A percentile compares a stretch with the other conserved stretches of the same genome.
These are phyloP conservation scores for Globisporangium iwayamae DNA, from an alignment of 352 stramenopile genomes.

Conservation along the genomic window DNA sequence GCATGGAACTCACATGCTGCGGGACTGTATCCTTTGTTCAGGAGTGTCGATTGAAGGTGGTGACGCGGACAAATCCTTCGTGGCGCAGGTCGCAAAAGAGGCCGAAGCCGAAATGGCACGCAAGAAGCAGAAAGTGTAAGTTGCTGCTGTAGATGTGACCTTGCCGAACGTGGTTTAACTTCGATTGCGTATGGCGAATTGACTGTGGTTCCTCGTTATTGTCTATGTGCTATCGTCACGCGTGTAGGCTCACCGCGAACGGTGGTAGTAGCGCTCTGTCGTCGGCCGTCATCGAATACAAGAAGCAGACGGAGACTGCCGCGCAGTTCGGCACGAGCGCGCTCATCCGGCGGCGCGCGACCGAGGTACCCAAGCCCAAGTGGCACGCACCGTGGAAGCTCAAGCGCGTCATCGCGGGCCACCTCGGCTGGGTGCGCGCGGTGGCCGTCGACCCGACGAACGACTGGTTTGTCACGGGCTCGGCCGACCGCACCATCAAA, in stretches of 20 bases:
- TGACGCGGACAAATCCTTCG: slow-evolving; percentile 27
- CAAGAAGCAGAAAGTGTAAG: slow-evolving; percentile 54
- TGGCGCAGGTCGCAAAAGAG: slow-evolving; percentile 59
- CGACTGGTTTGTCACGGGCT: slow-evolving; percentile 97
- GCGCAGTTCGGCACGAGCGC: slow-evolving; percentile 54
- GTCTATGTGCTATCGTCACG: not conserved
- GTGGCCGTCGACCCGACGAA: slow-evolving; percentile 98
- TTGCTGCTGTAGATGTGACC: not conserved
- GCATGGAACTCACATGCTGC: not conserved
- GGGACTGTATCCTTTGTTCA: not conserved
- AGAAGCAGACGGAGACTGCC: slow-evolving; percentile 43
- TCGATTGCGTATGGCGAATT: not conserved
- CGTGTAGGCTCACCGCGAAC: slow-evolving; percentile 22
- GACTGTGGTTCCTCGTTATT: not conserved
- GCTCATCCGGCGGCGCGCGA: slow-evolving; percentile 74
- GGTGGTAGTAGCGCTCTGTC: slow-evolving; percentile 18
- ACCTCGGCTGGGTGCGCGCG: slow-evolving; percentile 96
- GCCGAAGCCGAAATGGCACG: slow-evolving; percentile 32
- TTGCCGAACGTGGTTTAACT: not conserved
- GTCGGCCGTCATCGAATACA: slow-evolving; percentile 58
- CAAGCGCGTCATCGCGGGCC: slow-evolving; percentile 93
- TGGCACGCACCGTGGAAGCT: slow-evolving; percentile 99
- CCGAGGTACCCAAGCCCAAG: slow-evolving; percentile 93
- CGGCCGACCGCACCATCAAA: slow-evolving; percentile 98
- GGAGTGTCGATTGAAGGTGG: slow-evolving; percentile 11